Percentiles rank a stretch among this genome's conserved stretches.
Evolutionary conservation across 108 stramenopile species (phyloP).

Genomic region (Nitzschia sp.): DNA sequence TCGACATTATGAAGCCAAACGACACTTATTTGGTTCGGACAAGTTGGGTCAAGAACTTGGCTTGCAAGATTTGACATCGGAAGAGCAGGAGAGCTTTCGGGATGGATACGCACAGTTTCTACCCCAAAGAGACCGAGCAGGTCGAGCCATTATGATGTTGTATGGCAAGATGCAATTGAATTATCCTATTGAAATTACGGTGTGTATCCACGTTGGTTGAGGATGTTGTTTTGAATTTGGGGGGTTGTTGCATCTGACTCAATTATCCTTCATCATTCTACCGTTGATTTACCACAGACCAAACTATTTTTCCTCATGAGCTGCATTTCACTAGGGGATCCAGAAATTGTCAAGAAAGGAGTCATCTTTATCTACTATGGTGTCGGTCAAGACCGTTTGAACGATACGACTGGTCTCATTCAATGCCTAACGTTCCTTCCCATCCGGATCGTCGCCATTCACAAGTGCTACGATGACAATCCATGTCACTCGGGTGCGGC

Average conservation of each 20-base stretch:
- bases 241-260: background rate
- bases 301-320: slow-evolving; percentile 11
- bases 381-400: slow-evolving; percentile 2
- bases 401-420: background rate
- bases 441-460: slow-evolving; percentile 2
- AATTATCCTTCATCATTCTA: background rate
- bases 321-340: slow-evolving; percentile 8
- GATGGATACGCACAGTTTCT: slow-evolving; percentile 22
- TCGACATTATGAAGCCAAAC: slow-evolving; percentile 10
- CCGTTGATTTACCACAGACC: background rate
- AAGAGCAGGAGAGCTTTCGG: slow-evolving; percentile 8
- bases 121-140: slow-evolving; percentile 24
- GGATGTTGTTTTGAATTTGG: background rate
- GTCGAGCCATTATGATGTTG: slow-evolving; percentile 21
- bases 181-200: slow-evolving; percentile 1
- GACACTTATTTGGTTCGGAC: slow-evolving; percentile 21
- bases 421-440: background rate
- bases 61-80: slow-evolving; percentile 20
- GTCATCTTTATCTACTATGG: slow-evolving; percentile 20
- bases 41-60: background rate
- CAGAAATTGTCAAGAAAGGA: slow-evolving; percentile 23
- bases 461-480: slow-evolving; percentile 7
- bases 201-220: background rate
- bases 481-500: background rate
- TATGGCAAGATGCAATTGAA: background rate